Evolutionary conservation across 2,329 filamentous ascomycete species (phyloP), one percentile per base, ranked within the genome.

Genomic region (Zymoseptoria brevis): DNA sequence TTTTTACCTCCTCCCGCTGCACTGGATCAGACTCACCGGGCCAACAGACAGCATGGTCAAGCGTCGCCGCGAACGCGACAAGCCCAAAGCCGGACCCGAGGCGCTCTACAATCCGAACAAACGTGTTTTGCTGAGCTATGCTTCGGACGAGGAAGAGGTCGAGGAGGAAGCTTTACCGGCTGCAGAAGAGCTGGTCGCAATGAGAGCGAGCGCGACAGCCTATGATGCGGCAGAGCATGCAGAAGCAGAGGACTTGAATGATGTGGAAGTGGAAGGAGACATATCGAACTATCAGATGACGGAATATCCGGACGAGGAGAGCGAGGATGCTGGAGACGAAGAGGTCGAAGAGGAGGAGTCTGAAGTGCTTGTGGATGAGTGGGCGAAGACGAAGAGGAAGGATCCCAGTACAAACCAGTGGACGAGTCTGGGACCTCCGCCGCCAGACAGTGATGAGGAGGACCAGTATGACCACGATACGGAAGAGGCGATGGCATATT

Each of bases 401-500:
- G 59, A 67, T 53, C 41, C 59, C 11, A 50, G 60, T 8, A 70
- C 68, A n/a, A 63, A 64, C 5, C 67, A 69, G 58, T 61, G 56
- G 54, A 63, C 66, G 13, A 66, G 64, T 19, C 55, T 71, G 8
- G 69, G 69, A 7, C 61, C 64, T 8, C 56, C 63, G 6, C 54
- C 63, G 16, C 64, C 62, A n/a, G 61, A 69, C 26, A 62, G 59
- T 53, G 63, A 68, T 8, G 63, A 66, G 52, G 63, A 62, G 4
- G 62, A 62, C 7, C 66, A 63, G 29, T 61, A 64, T 22, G 62
- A 66, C 26, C 64, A 60, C 57, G 65, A 64, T 22, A 66, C 67
- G 35, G 68, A 67, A 30, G 69, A 71, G 54, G 70, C 70, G 24
- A 68, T 72, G 67, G 67, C 68, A 58, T 72, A 72, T 60, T 64